Conservation (phyloP, 352 stramenopile species). For the Phytopythium mirpurense region DNA sequence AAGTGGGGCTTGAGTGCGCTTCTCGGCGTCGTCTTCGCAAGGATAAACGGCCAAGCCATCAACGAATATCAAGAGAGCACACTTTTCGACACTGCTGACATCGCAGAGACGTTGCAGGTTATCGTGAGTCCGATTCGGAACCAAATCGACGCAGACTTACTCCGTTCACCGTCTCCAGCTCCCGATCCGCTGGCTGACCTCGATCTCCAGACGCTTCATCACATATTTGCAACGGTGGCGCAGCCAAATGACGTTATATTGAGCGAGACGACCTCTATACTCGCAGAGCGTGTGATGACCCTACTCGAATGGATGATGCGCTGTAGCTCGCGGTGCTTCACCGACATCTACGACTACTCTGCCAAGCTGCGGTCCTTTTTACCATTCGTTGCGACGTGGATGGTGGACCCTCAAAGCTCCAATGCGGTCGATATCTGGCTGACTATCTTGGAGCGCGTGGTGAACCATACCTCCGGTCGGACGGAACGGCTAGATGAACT, state of each 20-base stretch:
- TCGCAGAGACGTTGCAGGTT: constrained; percentile 32
- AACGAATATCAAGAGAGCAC: constrained; percentile 42
- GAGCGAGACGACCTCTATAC: neutral
- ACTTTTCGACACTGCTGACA: constrained; percentile 19
- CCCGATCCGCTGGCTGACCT: constrained; percentile 11
- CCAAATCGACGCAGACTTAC: neutral
- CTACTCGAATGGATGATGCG: constrained; percentile 29
- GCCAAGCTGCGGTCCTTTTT: constrained; percentile 20
- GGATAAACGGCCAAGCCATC: constrained; percentile 24
- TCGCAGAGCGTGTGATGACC: constrained; percentile 20
- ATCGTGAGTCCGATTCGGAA: constrained; percentile 7
- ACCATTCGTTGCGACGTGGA: neutral
- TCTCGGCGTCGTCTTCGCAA: constrained; percentile 29
- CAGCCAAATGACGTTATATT: neutral
- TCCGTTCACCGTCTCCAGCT: neutral
- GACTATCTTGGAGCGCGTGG: neutral
- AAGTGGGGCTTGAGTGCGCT: constrained; percentile 46
- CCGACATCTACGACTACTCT: constrained; percentile 20
- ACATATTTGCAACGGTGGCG: constrained; percentile 18
- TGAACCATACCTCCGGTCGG: neutral
- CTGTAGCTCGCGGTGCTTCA: constrained; percentile 21
- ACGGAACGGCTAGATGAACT: constrained; percentile 23
- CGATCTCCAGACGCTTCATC: constrained; percentile 18
- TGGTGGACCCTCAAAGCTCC: neutral
- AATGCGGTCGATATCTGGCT: neutral